Percentiles rank a stretch among this genome's conserved stretches.
Conservation (phyloP, 495 filamentous ascomycete genomes). For the Copromyces sp. region DNA sequence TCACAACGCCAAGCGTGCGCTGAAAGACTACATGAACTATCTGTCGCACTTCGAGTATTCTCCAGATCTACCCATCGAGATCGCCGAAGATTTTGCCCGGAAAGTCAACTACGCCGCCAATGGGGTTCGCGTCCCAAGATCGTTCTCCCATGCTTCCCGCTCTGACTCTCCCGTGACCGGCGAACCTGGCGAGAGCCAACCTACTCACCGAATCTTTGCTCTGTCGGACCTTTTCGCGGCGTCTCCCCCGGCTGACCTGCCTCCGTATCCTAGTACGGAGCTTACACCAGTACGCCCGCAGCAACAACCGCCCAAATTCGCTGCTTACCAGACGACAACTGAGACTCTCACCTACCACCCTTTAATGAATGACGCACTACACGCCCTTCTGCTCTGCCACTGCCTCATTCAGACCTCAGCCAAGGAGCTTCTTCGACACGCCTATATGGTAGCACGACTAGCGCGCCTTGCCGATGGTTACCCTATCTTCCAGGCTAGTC, state of each 20-base stretch:
- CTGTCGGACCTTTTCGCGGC: conserved; percentile 48
- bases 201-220: conserved; percentile 27
- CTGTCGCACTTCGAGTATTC: conserved; percentile 67
- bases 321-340: conserved; percentile 29
- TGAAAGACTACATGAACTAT: conserved; percentile 60
- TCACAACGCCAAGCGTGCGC: conserved; percentile 59
- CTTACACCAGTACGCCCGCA: conserved; percentile 16
- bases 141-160: not conserved
- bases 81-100: conserved; percentile 56
- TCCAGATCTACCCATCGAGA: conserved; percentile 51
- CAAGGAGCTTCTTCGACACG: conserved; percentile 64
- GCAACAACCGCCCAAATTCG: conserved; percentile 9
- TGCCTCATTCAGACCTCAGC: conserved; percentile 61
- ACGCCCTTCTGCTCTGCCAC: conserved; percentile 63
- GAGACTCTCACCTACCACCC: conserved; percentile 73
- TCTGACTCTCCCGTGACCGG: conserved; percentile 7
- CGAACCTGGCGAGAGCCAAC: not conserved
- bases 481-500: conserved; percentile 64
- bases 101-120: conserved; percentile 49
- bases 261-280: conserved; percentile 43
- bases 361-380: conserved; percentile 62
- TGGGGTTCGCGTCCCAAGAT: conserved; percentile 18
- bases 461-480: conserved; percentile 66
- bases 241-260: conserved; percentile 44
- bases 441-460: conserved; percentile 67